Evolutionary conservation across 352 stramenopile species (phyloP).

Genomic region (Phytophthora aleatoria): DNA sequence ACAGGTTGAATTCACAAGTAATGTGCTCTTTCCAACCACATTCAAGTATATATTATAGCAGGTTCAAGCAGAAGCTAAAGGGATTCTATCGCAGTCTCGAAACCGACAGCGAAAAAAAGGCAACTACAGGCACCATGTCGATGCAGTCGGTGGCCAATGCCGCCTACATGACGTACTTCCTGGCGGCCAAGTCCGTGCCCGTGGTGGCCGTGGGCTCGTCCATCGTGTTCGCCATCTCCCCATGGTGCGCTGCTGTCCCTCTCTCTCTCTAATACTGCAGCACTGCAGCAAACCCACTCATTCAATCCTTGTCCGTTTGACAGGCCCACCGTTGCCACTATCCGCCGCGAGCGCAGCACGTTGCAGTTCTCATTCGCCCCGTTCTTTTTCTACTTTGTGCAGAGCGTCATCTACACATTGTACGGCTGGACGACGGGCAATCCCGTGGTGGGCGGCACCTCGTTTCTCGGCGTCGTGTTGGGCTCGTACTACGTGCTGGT

Average conservation of each 20-base stretch:
- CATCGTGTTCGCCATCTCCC: slow-evolving; percentile 73
- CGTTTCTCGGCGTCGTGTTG: slow-evolving; percentile 56
- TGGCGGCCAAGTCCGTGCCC: slow-evolving; percentile 64
- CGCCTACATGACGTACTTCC: slow-evolving; percentile 74
- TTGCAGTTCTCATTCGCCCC: slow-evolving; percentile 80
- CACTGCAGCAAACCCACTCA: background rate
- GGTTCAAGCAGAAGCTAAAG: background rate
- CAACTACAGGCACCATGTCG: slow-evolving; percentile 41
- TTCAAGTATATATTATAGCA: slow-evolving; percentile 12
- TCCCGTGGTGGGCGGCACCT: slow-evolving; percentile 59
- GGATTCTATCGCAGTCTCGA: slow-evolving; percentile 1
- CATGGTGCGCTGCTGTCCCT: slow-evolving; percentile 42
- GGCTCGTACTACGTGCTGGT: slow-evolving; percentile 75
- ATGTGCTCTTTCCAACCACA: background rate
- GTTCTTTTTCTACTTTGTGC: slow-evolving; percentile 87
- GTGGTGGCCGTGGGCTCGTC: slow-evolving; percentile 63
- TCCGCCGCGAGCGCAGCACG: slow-evolving; percentile 68
- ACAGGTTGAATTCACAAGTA: background rate
- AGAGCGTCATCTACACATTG: slow-evolving; percentile 83
- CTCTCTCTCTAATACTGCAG: background rate
- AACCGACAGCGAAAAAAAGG: slow-evolving; percentile 22
- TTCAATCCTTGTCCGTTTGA: background rate
- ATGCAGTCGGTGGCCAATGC: slow-evolving; percentile 66
- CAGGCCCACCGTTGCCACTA: slow-evolving; percentile 68
- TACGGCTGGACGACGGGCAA: slow-evolving; percentile 74